Conservation (phyloP, 1,284 basidiomycete species). For the Puccinia coronata region DNA sequence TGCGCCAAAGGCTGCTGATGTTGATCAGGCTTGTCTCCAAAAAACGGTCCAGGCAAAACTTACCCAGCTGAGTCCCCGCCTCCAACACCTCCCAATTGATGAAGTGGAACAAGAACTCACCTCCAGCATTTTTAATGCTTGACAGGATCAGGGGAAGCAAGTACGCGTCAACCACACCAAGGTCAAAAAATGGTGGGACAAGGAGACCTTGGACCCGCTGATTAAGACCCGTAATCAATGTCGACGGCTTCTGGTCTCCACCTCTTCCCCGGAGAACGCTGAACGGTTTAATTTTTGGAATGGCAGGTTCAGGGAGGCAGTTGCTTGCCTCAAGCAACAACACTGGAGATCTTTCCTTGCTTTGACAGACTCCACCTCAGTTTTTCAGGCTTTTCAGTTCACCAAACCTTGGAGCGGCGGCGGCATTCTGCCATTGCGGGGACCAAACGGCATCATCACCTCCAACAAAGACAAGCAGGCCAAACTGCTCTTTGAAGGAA, state of each 20-base stretch:
- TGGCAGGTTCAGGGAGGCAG: not conserved
- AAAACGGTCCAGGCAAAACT: no score
- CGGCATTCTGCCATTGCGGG: not conserved
- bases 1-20: no score
- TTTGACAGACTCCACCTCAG: not conserved
- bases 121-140: not conserved
- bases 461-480: not conserved
- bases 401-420: not conserved
- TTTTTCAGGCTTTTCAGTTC: constrained; percentile 1
- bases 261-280: not conserved
- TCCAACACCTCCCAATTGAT: no score
- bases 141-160: not conserved
- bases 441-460: not conserved
- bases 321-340: not conserved
- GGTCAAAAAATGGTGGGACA: not conserved
- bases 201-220: not conserved
- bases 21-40: no score
- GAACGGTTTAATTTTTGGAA: constrained; percentile 4
- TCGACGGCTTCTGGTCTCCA: not conserved
- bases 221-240: not conserved
- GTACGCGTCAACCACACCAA: not conserved
- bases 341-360: constrained; percentile 24
- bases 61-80: no score
- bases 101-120: not conserved
- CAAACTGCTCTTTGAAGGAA: constrained; percentile 13